A percentile compares a stretch with the other conserved stretches of the same genome.
These are phyloP conservation scores for sorghum (Sorghum bicolor) DNA, from an alignment of 176 grass and related monocot species.

Conservation along the genomic window DNA sequence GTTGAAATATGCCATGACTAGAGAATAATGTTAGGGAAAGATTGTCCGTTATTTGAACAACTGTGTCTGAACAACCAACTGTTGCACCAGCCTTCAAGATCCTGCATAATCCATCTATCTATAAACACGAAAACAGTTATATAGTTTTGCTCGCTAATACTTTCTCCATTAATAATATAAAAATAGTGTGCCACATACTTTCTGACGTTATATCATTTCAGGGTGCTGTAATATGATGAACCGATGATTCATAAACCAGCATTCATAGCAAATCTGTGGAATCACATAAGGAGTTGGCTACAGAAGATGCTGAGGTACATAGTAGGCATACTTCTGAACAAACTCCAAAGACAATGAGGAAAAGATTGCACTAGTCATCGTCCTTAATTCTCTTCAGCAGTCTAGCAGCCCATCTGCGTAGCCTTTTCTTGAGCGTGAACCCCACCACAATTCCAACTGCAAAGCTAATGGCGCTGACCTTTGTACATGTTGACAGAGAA, in stretches of 20 bases:
- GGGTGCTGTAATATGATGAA: neutral
- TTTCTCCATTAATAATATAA: no score
- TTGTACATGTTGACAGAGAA: constrained; percentile 60
- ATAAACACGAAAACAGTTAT: no score
- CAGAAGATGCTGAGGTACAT: neutral
- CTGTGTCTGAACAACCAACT: no score
- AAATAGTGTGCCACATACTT: neutral
- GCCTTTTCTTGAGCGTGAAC: constrained; percentile 63
- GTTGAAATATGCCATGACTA: no score
- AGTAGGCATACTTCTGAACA: neutral
- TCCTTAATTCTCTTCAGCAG: constrained; percentile 79
- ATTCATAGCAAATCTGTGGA: neutral
- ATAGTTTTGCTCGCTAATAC: no score
- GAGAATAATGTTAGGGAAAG: no score
- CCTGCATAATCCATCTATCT: no score
- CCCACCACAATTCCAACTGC: constrained; percentile 61
- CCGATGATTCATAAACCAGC: neutral
- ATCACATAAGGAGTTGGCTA: neutral
- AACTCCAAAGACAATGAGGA: neutral
- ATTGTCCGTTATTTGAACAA: no score
- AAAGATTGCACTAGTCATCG: constrained; percentile 23
- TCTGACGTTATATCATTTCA: neutral
- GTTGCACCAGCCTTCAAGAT: no score
- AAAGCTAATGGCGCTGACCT: constrained; percentile 60
- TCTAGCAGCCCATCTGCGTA: constrained; percentile 58